phyloP scores from a whole-genome alignment of 2,329 filamentous ascomycete species.

The Mariannaea sp. region DNA sequence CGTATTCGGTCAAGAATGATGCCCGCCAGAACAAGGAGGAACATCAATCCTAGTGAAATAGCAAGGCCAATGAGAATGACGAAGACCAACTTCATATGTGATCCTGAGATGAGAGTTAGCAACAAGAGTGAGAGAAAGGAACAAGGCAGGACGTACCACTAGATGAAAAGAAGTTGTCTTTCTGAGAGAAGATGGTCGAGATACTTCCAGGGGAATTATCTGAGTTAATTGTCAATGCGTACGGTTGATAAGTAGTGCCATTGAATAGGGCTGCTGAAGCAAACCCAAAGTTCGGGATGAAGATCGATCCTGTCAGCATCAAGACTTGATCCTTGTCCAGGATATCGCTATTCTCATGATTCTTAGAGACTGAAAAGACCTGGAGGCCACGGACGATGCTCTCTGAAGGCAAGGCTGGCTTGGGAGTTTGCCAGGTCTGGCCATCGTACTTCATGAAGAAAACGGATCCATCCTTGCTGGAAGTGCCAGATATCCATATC shows the following conservation, averaged over 20 bases:
- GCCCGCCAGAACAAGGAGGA: constrained; percentile 76
- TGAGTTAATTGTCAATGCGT: constrained; percentile 74
- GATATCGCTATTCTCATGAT: constrained; percentile 68
- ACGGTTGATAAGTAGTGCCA: constrained; percentile 77
- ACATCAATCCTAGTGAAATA: constrained; percentile 76
- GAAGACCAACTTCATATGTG: constrained; percentile 72
- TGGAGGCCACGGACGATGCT: constrained; percentile 81
- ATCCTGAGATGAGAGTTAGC: constrained; percentile 40
- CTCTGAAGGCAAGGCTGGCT: constrained; percentile 63
- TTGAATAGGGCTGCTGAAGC: constrained; percentile 89
- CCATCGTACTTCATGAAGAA: constrained; percentile 87
- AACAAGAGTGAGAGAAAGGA: background rate
- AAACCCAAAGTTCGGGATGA: constrained; percentile 75
- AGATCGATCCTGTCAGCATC: constrained; percentile 82
- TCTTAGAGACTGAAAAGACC: constrained; percentile 71
- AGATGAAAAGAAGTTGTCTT: constrained; percentile 73
- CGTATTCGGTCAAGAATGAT: constrained; percentile 76
- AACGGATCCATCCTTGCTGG: constrained; percentile 63
- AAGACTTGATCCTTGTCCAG: constrained; percentile 72
- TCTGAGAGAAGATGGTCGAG: constrained; percentile 81
- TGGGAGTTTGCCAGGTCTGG: constrained; percentile 69
- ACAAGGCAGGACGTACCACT: constrained; percentile 56
- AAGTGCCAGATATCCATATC: constrained; percentile 81
- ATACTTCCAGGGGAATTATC: constrained; percentile 73
- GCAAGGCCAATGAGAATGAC: constrained; percentile 81